A percentile compares a stretch with the other conserved stretches of the same genome.
phyloP scores from a whole-genome alignment of 129 eudicot genomes.

The Dittrichia graveolens region DNA sequence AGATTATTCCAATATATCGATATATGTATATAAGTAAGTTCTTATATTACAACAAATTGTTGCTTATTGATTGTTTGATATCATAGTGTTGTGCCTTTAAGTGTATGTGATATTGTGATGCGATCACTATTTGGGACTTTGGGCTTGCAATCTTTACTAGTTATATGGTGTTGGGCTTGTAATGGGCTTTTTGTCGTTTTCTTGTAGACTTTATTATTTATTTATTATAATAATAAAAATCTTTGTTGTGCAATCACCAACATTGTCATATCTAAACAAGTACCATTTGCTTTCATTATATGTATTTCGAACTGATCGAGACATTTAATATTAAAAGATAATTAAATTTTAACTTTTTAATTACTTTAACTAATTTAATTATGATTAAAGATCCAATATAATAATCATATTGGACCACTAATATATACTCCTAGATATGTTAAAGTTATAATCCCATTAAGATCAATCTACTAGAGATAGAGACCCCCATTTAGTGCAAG shows the following conservation, averaged over 20 bases:
- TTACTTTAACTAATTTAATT: conserved; percentile 30
- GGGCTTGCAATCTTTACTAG: no score
- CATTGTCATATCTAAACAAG: conserved; percentile 27
- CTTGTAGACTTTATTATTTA: no score
- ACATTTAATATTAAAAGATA: conserved; percentile 17
- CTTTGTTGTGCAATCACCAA: background rate
- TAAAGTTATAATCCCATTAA: conserved; percentile 19
- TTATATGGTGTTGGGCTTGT: no score
- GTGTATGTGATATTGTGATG: no score
- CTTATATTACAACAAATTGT: no score
- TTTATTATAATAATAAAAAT: no score
- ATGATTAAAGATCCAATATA: conserved; percentile 28
- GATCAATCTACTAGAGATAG: conserved; percentile 27
- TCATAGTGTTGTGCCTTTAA: no score
- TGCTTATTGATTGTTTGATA: no score
- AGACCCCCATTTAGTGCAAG: conserved; percentile 46
- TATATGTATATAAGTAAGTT: no score
- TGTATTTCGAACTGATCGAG: background rate
- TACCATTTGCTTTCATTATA: conserved; percentile 10
- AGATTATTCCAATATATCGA: no score
- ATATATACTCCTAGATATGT: conserved; percentile 5
- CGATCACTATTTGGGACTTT: no score
- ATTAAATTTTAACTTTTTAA: conserved; percentile 25
- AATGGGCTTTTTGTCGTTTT: no score
- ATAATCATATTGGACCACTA: conserved; percentile 43